A percentile compares a stretch with the other conserved stretches of the same genome.
phyloP scores from a whole-genome alignment of 768 basidiomycete genomes.

The Pleurotus eryngii region DNA sequence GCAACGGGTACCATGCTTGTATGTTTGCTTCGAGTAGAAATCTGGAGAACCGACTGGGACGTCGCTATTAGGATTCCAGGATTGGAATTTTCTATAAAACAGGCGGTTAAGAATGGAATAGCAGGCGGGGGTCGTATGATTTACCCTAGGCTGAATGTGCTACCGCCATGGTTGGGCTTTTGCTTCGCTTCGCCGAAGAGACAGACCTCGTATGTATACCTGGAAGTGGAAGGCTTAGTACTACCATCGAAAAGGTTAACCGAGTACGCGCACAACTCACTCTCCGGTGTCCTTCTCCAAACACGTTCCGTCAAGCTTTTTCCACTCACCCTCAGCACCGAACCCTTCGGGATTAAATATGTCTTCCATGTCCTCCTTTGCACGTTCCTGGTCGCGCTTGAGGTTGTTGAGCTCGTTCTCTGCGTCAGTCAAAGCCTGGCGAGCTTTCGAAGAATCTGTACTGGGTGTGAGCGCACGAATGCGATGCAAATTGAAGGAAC shows the following conservation, averaged over 20 bases:
- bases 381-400: slow-evolving; percentile 49
- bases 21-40: slow-evolving; percentile 81
- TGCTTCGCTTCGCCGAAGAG: slow-evolving; percentile 87
- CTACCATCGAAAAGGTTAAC: neutral
- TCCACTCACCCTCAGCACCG: slow-evolving; percentile 88
- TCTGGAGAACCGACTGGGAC: slow-evolving; percentile 58
- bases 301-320: slow-evolving; percentile 85
- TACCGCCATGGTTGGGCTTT: slow-evolving; percentile 79
- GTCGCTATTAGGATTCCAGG: slow-evolving; percentile 70
- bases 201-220: slow-evolving; percentile 94
- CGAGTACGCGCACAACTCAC: slow-evolving; percentile 44
- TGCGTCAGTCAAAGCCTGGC: slow-evolving; percentile 58
- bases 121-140: slow-evolving; percentile 20
- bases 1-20: slow-evolving; percentile 83
- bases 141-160: slow-evolving; percentile 79
- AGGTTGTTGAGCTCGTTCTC: slow-evolving; percentile 55
- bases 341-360: slow-evolving; percentile 66
- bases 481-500: neutral
- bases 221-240: slow-evolving; percentile 22
- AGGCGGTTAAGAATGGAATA: neutral
- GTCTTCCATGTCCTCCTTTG: slow-evolving; percentile 56
- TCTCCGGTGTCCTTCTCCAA: slow-evolving; percentile 84
- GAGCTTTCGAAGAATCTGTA: slow-evolving; percentile 59
- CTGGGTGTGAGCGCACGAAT: neutral
- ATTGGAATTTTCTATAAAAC: slow-evolving; percentile 59